Evolutionary conservation across 148 eudicot genomes (phyloP).

Genomic region (Suaeda aralocaspica): DNA sequence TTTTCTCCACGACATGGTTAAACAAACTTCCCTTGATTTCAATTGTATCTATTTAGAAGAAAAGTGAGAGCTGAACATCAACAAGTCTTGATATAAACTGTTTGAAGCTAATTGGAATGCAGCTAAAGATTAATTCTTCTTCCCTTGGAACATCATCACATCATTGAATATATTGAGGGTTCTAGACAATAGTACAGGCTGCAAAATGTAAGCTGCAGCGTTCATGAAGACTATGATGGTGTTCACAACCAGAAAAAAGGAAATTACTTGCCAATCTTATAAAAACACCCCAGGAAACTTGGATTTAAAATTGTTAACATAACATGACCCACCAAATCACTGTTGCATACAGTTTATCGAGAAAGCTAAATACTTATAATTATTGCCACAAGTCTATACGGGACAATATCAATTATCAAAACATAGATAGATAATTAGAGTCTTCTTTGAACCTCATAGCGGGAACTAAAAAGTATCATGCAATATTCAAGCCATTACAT

Average conservation of each 20-base stretch:
- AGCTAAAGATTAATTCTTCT: neutral
- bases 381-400: too few relatives aligned
- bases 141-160: neutral
- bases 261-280: neutral
- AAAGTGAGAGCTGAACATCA: neutral
- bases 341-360: neutral
- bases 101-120: too few relatives aligned
- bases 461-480: neutral
- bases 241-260: neutral
- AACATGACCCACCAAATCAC: neutral
- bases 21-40: neutral
- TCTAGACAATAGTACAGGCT: neutral
- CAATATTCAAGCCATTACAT: neutral
- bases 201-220: neutral
- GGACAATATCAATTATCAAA: too few relatives aligned
- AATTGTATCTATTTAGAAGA: neutral
- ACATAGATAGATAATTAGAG: neutral
- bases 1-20: neutral
- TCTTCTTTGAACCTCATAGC: neutral
- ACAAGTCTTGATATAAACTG: too few relatives aligned
- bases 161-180: neutral
- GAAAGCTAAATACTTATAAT: neutral
- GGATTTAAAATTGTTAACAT: neutral
- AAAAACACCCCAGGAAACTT: neutral
- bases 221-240: neutral